Conservation (phyloP, 495 filamentous ascomycete species). For the Aspergillus heteromorphus region DNA sequence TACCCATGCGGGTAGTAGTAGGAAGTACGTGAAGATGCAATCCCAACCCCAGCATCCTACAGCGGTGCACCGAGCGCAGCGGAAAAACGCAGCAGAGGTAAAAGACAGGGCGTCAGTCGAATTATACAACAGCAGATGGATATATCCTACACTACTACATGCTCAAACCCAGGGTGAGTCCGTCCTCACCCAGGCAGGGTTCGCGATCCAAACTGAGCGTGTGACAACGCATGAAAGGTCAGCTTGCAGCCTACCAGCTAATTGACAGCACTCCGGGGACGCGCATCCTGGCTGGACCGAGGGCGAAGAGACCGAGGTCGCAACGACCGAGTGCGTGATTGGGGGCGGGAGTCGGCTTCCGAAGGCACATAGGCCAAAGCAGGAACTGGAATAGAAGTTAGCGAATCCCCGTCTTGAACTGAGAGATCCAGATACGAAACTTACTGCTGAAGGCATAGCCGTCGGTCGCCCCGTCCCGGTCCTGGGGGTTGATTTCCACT, state of each 20-base stretch:
- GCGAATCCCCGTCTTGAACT: background rate
- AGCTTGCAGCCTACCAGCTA: background rate
- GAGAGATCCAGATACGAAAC: slow-evolving; percentile 9
- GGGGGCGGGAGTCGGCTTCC: slow-evolving; percentile 7
- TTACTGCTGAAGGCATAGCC: slow-evolving; percentile 62
- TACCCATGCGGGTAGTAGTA: too few species aligned
- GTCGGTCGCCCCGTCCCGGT: slow-evolving; percentile 56
- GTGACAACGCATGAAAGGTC: background rate
- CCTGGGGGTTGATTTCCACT: slow-evolving; percentile 66
- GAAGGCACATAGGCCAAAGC: slow-evolving; percentile 12
- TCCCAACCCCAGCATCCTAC: too few species aligned
- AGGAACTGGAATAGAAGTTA: slow-evolving; percentile 19
- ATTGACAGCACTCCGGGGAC: slow-evolving; percentile 11
- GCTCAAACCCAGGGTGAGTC: too few species aligned
- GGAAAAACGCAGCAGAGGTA: too few species aligned
- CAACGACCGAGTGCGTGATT: slow-evolving; percentile 13
- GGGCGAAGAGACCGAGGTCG: slow-evolving; percentile 8
- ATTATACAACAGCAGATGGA: background rate
- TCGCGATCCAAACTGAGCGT: background rate
- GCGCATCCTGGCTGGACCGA: slow-evolving; percentile 5
- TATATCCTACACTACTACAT: background rate
- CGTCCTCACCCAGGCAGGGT: background rate
- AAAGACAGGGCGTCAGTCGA: too few species aligned
- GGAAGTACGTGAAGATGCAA: too few species aligned
- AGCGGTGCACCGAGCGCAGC: too few species aligned